Evolutionary conservation across 2,329 filamentous ascomycete species (phyloP), one percentile per base, ranked within the genome.

Genomic region (Fusarium sarcochroum): DNA sequence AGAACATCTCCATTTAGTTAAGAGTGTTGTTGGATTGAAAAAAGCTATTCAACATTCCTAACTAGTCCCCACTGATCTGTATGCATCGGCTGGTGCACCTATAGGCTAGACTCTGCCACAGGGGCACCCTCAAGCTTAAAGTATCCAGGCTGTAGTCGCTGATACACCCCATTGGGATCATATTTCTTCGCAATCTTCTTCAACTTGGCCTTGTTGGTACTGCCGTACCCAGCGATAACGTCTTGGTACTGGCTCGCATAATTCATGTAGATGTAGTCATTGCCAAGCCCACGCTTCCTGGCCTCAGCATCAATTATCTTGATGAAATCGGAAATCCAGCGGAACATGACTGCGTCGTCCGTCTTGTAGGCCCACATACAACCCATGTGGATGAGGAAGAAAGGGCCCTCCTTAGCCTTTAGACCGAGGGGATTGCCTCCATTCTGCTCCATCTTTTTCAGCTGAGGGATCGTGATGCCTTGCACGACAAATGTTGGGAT

Each of bases 381-480:
- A 4, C 18, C n/a, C 13, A 61, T 4, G 15, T 49, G 23, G 17
- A 40, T 48, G 49, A 73, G 56, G 25, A 69, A 70, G 11, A 76
- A 49, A 4, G 76, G 73, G 1, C 71, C 75, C 15, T 76, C 64
- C 3, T 59, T 69, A 1, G 55, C 70, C 8, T 54, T 30, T 0
- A 80, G 62, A 11, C 77, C 76, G 9, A 76, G 71, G 7, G 77
- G 37, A 21, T 79, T 80, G 1, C 78, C 77, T 14, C 76, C 77
- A 3, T 75, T 76, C 51, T 79, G 77, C 44, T 64, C 63, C 62
- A 82, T 80, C 20, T 75, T 57, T 6, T 75, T 70, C 8, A 78
- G 76, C 62, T 80, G 72, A 34, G 76, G 75, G 9, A 75, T 75
- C 0, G 82, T 80, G 49, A 85, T 78, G 15, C 79, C 81, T 62